These are phyloP conservation scores for Ogataea naganishii DNA, from an alignment of 805 yeast species.

Conservation along the genomic window DNA sequence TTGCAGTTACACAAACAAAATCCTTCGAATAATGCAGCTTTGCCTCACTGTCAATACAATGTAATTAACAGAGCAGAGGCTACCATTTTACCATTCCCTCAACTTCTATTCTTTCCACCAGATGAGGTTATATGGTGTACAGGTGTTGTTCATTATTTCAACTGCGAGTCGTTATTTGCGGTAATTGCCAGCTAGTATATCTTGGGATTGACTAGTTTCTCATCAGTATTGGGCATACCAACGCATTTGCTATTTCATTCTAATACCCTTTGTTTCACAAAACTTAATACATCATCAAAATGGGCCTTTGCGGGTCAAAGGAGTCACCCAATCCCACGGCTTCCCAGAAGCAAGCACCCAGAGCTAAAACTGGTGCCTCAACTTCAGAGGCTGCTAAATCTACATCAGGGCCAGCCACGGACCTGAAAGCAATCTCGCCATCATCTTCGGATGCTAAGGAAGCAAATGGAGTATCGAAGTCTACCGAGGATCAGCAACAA, in stretches of 20 bases:
- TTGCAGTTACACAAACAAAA: too few species aligned
- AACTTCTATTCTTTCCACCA: too few species aligned
- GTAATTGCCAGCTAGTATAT: neutral
- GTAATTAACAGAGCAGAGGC: too few species aligned
- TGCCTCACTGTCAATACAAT: too few species aligned
- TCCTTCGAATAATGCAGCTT: too few species aligned
- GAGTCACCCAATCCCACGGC: neutral
- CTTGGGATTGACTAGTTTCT: neutral
- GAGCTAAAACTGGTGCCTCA: neutral
- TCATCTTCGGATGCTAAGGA: neutral
- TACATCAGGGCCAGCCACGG: neutral
- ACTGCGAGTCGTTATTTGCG: too few species aligned
- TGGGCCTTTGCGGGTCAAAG: conserved; percentile 22
- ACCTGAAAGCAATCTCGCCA: too few species aligned
- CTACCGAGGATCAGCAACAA: neutral
- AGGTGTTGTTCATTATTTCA: too few species aligned
- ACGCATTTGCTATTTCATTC: too few species aligned
- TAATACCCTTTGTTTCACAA: neutral
- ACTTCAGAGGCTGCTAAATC: neutral
- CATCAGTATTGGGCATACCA: neutral
- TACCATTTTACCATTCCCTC: too few species aligned
- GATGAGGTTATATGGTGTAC: too few species aligned
- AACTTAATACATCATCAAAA: too few species aligned
- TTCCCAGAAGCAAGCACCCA: neutral
- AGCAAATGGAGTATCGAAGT: conserved; percentile 1